phyloP scores from a whole-genome alignment of 164 flowering plant species.

The Dillenia turbinata region DNA sequence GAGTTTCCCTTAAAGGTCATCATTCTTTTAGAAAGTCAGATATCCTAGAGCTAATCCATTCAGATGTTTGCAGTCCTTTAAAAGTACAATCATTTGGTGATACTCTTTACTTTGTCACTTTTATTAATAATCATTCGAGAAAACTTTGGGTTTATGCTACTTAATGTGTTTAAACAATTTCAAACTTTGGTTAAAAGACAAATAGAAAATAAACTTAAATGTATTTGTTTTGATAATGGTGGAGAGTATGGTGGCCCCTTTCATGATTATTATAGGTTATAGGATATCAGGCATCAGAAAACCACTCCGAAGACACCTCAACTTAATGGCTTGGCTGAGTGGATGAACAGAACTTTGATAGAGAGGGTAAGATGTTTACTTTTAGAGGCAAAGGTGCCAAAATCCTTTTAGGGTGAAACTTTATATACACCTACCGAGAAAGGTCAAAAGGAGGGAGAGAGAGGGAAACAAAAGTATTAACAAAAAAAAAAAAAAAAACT shows the following conservation, averaged over 20 bases:
- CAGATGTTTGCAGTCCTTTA: conserved; percentile 1
- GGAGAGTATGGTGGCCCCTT: conserved; percentile 9
- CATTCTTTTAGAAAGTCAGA: conserved; percentile 1
- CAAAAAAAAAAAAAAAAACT: too few relatives aligned
- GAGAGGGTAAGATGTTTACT: not conserved
- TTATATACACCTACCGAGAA: conserved; percentile 3
- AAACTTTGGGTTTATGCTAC: not conserved
- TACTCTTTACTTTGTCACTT: conserved; percentile 11
- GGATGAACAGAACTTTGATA: conserved; percentile 4
- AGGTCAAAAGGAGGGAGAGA: too few relatives aligned
- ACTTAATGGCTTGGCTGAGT: not conserved
- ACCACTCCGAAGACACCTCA: conserved; percentile 6
- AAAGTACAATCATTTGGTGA: conserved; percentile 1
- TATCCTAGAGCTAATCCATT: conserved; percentile 3
- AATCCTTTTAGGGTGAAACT: conserved; percentile 1
- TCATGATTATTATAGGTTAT: conserved; percentile 8
- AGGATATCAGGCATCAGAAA: conserved; percentile 8
- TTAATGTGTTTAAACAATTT: conserved; percentile 6
- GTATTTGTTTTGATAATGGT: conserved; percentile 8
- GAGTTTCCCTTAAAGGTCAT: conserved; percentile 4
- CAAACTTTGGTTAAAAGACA: conserved; percentile 11
- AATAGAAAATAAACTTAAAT: conserved; percentile 4
- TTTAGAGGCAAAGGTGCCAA: not conserved
- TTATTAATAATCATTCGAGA: conserved; percentile 10
- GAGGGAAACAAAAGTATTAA: too few relatives aligned